These are phyloP conservation scores for Pulveroboletus sp. DNA, from an alignment of 1,284 basidiomycete genomes.

Conservation along the genomic window DNA sequence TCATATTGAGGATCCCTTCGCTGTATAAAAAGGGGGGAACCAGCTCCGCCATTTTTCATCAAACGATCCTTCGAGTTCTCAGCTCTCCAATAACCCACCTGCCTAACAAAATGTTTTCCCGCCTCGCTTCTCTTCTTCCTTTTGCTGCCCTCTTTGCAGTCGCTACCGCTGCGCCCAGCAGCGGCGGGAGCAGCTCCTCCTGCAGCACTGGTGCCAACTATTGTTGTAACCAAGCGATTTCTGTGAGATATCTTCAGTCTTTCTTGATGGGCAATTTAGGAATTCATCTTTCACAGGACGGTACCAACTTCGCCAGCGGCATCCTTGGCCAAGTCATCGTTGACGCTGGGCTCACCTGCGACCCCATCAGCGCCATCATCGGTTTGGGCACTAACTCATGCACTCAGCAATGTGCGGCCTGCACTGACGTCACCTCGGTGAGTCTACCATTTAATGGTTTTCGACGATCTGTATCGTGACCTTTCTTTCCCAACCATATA, in stretches of 20 bases:
- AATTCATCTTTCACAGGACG: neutral
- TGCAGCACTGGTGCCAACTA: no score
- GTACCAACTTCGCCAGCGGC: no score
- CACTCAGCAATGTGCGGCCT: neutral
- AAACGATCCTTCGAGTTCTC: neutral
- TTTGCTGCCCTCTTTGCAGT: neutral
- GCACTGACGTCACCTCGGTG: neutral
- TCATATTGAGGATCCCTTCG: neutral
- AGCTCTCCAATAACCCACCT: neutral
- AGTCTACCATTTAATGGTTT: neutral
- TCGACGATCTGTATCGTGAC: neutral
- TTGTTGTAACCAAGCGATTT: neutral
- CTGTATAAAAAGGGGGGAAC: slow-evolving; percentile 2
- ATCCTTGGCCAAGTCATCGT: no score
- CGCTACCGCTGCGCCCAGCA: neutral
- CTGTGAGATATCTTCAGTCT: neutral
- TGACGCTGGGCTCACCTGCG: neutral
- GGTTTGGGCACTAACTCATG: neutral
- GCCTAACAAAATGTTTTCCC: neutral
- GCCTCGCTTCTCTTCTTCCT: neutral
- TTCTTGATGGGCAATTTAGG: neutral
- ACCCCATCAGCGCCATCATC: neutral
- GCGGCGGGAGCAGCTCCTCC: no score
- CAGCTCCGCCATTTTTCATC: neutral
- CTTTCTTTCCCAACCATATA: neutral